A percentile compares a stretch with the other conserved stretches of the same genome.
phyloP scores from a whole-genome alignment of 768 basidiomycete genomes.

The Pleurotus ostreatus region DNA sequence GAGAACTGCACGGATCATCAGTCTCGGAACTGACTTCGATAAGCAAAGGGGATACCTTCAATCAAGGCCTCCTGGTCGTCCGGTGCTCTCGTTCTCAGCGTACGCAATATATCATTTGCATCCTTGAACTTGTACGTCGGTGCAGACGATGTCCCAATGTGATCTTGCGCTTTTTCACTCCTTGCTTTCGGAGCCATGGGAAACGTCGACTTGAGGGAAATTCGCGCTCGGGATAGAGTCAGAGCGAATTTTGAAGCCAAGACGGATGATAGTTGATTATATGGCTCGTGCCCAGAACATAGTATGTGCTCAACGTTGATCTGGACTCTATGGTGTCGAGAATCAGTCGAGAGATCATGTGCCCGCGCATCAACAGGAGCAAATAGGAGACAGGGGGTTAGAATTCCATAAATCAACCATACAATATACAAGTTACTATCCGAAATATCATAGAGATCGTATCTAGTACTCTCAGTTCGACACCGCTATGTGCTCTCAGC shows the following conservation, averaged over 20 bases:
- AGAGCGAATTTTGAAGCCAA: too few relatives aligned
- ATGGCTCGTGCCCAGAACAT: too few relatives aligned
- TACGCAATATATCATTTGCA: not conserved
- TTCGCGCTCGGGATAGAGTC: not conserved
- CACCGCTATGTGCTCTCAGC: not conserved
- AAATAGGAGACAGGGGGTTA: not conserved
- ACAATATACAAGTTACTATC: not conserved
- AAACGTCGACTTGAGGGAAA: not conserved
- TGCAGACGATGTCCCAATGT: not conserved
- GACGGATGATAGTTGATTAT: too few relatives aligned
- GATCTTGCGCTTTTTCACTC: not conserved
- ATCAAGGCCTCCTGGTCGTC: constrained; percentile 15
- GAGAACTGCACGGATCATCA: constrained; percentile 29
- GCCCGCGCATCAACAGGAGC: not conserved
- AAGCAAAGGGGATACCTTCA: constrained; percentile 33
- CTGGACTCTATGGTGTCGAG: not conserved
- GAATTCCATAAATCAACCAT: not conserved
- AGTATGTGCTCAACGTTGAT: not conserved
- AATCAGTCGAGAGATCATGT: not conserved
- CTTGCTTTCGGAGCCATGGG: not conserved
- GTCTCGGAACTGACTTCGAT: not conserved
- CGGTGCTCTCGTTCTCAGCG: not conserved
- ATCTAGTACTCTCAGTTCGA: not conserved
- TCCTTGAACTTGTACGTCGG: constrained; percentile 2
- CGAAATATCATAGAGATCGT: not conserved